Evolutionary conservation across 2,329 filamentous ascomycete genomes (phyloP), one percentile per base, ranked within the genome.

Genomic region (Capronia epimyces): DNA sequence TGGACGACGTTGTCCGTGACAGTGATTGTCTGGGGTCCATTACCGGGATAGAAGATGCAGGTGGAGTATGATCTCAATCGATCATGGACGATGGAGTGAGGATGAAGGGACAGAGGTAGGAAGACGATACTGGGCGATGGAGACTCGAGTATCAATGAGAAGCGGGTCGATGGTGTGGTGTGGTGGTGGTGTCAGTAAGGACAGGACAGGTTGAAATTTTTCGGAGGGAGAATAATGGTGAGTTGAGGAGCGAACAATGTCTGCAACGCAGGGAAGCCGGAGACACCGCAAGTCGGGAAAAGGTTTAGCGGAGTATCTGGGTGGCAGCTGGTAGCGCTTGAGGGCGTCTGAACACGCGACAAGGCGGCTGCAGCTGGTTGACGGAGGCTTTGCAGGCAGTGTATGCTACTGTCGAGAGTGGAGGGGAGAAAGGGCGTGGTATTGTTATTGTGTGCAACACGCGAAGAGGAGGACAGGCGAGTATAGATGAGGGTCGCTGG

Each of bases 1-100:
- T 71, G 63, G 71, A 71, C 52, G 71, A 73, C 18, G 71, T 66
- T 47, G 58, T 58, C 54, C 60, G 50, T 39, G 61, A 60, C 15
- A 62, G 50, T 36, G 60, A 56, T 49, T 61, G 59, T 46, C 60
- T 52, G 48, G 59, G 59, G 57, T 62, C 60, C 60, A 62, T 62
- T 40, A 59, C 58, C 53, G 45, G 50, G 50, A 50, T 49, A 27
- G 39, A 50, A 45, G 43, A 51, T 43, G 32, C 39, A 29, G n/a
- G 49, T 54, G 49, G 52, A 55, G 53, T 51, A 20, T 46, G 50
- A 47, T 24, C 46, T 55, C 46, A 56, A 51, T 43, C 52, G 49
- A 55, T 54, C 59, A 59, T 48, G 48, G 50, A 52, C 47, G 48
- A 54, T 36, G 25, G 25, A 50, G 43, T 32, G 25, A 24, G 29